These are phyloP conservation scores for Daphne laureola DNA, from an alignment of 441 rosid genomes.

Conservation along the genomic window DNA sequence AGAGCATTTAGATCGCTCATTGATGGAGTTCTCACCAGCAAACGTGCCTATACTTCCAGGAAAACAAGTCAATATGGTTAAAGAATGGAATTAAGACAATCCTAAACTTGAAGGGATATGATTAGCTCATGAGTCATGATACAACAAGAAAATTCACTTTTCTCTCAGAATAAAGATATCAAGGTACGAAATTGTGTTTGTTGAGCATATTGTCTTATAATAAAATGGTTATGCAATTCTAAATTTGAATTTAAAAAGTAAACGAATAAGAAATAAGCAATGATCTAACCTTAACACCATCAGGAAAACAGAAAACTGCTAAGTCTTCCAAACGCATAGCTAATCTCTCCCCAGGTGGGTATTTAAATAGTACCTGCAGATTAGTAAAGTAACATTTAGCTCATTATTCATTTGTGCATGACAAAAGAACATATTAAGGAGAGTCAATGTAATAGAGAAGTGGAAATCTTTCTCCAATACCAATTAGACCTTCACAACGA, in stretches of 20 bases:
- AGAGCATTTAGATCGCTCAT: slow-evolving; percentile 91
- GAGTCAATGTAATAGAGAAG: background rate
- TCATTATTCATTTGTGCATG: too few relatives aligned
- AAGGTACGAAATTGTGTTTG: too few relatives aligned
- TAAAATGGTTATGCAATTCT: slow-evolving; percentile 5
- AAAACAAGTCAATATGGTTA: background rate
- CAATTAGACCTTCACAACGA: too few relatives aligned
- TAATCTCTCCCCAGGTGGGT: slow-evolving; percentile 87
- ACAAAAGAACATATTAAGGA: background rate
- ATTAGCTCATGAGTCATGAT: too few relatives aligned
- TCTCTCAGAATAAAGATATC: too few relatives aligned
- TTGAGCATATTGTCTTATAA: too few relatives aligned
- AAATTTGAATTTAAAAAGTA: background rate
- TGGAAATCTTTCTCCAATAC: background rate
- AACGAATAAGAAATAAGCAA: slow-evolving; percentile 6
- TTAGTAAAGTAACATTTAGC: background rate
- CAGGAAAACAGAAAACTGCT: slow-evolving; percentile 91
- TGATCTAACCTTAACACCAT: slow-evolving; percentile 73
- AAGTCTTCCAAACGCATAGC: slow-evolving; percentile 77
- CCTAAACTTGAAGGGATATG: too few relatives aligned
- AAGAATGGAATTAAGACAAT: too few relatives aligned
- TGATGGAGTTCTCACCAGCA: slow-evolving; percentile 89
- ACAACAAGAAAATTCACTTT: too few relatives aligned
- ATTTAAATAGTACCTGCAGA: slow-evolving; percentile 71
- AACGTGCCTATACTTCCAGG: slow-evolving; percentile 44